A percentile compares a stretch with the other conserved stretches of the same genome.
Conservation (phyloP, 129 eudicot species). For the Flaveria robusta region DNA sequence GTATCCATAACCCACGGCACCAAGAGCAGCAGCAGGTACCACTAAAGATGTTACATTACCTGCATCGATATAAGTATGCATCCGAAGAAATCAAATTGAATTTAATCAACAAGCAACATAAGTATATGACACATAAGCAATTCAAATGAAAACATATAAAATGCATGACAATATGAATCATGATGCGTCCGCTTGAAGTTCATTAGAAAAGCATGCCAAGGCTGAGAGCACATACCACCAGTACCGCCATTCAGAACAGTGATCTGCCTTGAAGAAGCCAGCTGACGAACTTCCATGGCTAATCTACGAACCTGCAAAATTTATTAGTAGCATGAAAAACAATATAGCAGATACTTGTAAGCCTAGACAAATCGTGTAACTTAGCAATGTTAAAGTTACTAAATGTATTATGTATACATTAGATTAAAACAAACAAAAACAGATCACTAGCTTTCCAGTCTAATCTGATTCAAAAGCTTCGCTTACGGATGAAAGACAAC, state of each 20-base stretch:
- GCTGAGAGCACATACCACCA: constrained; percentile 46
- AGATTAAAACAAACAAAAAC: not conserved
- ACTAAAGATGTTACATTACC: constrained; percentile 58
- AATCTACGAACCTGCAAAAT: constrained; percentile 71
- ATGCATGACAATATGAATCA: constrained; percentile 1
- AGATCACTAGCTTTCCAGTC: not conserved
- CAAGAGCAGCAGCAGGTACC: constrained; percentile 81
- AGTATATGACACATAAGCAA: constrained; percentile 21
- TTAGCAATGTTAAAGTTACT: not conserved
- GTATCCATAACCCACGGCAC: constrained; percentile 87
- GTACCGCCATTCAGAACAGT: constrained; percentile 76
- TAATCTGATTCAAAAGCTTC: not conserved
- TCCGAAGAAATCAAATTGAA: not conserved
- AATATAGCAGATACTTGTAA: not conserved
- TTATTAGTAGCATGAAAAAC: not conserved
- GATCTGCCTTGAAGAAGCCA: constrained; percentile 69
- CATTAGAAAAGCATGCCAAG: not conserved
- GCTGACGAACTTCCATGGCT: constrained; percentile 77
- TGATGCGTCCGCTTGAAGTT: constrained; percentile 13
- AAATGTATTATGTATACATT: not conserved
- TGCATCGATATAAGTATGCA: constrained; percentile 24
- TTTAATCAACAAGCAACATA: constrained; percentile 16
- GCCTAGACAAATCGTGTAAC: not conserved
- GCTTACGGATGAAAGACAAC: not conserved
- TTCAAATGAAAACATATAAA: constrained; percentile 11